These are phyloP conservation scores for Thozetella sp. DNA, from an alignment of 495 filamentous ascomycete species.

Conservation along the genomic window DNA sequence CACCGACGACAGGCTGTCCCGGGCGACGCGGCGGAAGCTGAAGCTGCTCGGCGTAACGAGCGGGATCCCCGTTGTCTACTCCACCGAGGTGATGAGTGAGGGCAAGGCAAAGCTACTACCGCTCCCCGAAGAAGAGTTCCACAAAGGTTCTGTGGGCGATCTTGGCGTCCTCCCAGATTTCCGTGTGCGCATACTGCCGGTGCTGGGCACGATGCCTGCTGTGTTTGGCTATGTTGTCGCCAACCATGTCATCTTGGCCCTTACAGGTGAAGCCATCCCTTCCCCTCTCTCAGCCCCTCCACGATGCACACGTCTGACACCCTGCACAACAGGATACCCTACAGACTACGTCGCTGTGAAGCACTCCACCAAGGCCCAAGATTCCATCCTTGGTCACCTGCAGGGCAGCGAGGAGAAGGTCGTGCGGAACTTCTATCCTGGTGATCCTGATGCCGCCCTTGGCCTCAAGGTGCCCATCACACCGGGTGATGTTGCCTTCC, in stretches of 20 bases:
- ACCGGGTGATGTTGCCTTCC: slow-evolving; percentile 76
- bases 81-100: slow-evolving; percentile 86
- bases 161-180: slow-evolving; percentile 90
- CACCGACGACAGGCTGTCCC: slow-evolving; percentile 87
- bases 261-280: slow-evolving; percentile 49
- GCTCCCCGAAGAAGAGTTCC: slow-evolving; percentile 83
- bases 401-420: slow-evolving; percentile 78
- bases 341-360: slow-evolving; percentile 83
- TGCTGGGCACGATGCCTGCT: slow-evolving; percentile 95
- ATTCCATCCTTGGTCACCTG: slow-evolving; percentile 70
- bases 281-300: background rate
- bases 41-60: slow-evolving; percentile 77
- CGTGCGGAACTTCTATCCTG: slow-evolving; percentile 50
- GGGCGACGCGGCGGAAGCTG: slow-evolving; percentile 77
- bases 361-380: slow-evolving; percentile 86
- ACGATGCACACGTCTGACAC: too few relatives aligned
- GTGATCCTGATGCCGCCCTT: slow-evolving; percentile 53
- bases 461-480: slow-evolving; percentile 80
- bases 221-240: slow-evolving; percentile 90
- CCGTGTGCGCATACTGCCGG: slow-evolving; percentile 88
- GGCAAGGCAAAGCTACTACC: slow-evolving; percentile 91
- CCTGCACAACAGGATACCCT: slow-evolving; percentile 70
- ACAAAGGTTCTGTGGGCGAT: slow-evolving; percentile 85
- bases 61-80: slow-evolving; percentile 91
- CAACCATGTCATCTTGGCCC: slow-evolving; percentile 85